These are phyloP conservation scores for Prototheca cutis DNA, from an alignment of 163 green algal genomes.

Conservation along the genomic window DNA sequence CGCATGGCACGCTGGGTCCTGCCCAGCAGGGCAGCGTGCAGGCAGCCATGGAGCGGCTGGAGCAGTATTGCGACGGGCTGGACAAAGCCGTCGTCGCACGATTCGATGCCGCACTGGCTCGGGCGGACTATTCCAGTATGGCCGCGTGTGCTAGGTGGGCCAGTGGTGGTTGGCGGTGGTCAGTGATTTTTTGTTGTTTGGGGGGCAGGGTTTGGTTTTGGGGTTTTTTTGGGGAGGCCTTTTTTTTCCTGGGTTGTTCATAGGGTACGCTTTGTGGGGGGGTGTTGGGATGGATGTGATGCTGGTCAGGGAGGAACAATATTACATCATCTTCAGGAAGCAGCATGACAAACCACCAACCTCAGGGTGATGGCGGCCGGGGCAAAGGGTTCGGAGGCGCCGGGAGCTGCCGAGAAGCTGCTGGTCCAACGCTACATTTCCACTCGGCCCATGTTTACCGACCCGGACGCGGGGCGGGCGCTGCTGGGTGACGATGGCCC, in stretches of 20 bases:
- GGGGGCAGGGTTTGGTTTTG: no score
- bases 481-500: constrained; percentile 19
- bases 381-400: background rate
- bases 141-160: constrained; percentile 32
- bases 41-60: constrained; percentile 33
- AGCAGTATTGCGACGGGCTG: constrained; percentile 54
- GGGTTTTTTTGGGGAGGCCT: no score
- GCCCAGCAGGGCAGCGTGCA: constrained; percentile 19
- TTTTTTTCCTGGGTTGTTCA: no score
- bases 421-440: constrained; percentile 60
- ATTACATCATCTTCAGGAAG: no score
- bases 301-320: no score
- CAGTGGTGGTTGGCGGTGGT: background rate
- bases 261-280: no score
- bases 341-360: no score
- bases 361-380: background rate
- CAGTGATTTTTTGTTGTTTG: no score
- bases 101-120: constrained; percentile 51
- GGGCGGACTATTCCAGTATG: constrained; percentile 46
- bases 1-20: background rate
- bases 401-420: no score
- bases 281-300: no score
- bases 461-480: constrained; percentile 24
- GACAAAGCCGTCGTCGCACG: constrained; percentile 53
- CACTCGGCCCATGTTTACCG: constrained; percentile 49